Evolutionary conservation across 345 rosid genomes (phyloP).

Genomic region (Alliaria petiolata): DNA sequence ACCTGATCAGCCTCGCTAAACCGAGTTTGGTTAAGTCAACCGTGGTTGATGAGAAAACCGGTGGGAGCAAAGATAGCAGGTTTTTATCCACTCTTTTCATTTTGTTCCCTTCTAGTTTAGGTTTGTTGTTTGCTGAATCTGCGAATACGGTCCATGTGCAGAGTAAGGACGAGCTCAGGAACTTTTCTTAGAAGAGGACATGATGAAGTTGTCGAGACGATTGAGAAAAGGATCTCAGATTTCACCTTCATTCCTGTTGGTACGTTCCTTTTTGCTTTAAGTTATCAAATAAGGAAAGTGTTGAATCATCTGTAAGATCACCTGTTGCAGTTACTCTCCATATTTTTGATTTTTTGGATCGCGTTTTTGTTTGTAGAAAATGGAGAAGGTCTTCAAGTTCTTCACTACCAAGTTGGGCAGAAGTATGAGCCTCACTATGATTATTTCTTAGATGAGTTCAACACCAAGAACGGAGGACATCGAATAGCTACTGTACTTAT

Average conservation of each 20-base stretch:
- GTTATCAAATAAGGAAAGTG: background rate
- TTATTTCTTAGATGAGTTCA: constrained; percentile 84
- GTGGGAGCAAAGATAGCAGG: constrained; percentile 95
- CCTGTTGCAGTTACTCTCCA: too few species aligned
- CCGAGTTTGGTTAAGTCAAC: constrained; percentile 88
- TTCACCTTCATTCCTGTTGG: constrained; percentile 89
- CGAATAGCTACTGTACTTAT: constrained; percentile 93
- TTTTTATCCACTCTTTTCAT: too few species aligned
- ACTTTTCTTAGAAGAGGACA: constrained; percentile 79
- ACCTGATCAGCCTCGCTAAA: constrained; percentile 66
- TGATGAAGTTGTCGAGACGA: constrained; percentile 61
- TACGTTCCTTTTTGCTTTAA: constrained; percentile 25
- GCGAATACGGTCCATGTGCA: background rate
- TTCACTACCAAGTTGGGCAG: constrained; percentile 96
- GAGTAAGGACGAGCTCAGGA: constrained; percentile 97
- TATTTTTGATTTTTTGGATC: background rate
- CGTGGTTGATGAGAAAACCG: constrained; percentile 82
- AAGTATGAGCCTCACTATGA: constrained; percentile 96
- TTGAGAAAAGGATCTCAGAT: constrained; percentile 89
- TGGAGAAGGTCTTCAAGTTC: constrained; percentile 96
- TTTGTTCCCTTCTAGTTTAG: background rate
- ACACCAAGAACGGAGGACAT: constrained; percentile 90
- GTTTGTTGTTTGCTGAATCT: background rate
- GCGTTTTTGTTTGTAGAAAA: constrained; percentile 51
- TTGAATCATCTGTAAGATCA: background rate